Base-by-base conservation (phyloP, 805 yeast genomes). In the Lachancea kluyveri region DNA sequence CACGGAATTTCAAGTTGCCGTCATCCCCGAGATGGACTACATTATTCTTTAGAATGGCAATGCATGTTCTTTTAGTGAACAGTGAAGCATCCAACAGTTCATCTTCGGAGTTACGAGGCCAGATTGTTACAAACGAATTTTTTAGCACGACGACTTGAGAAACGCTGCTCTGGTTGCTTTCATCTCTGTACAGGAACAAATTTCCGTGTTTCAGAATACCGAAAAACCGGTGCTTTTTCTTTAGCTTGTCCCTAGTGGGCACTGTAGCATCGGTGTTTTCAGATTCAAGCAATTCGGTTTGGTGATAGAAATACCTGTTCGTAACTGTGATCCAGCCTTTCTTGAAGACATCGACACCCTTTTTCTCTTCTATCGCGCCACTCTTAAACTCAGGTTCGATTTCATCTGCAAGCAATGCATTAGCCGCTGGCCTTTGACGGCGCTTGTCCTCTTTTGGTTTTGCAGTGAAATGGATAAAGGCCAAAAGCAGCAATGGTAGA, bases 301-400 rank as follows among this genome's bases (percentile, higher is more conserved):
- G 48, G 57, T 70, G 64, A 36, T 68, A 62, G 59, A 80, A 67
- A 51, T 79, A 83, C 42, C 82, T 90, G 39, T 75, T 77, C 0
- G 94, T 82, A n/a, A 88, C 88, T 3, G 80, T 74, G 2, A 86
- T 59, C 94, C 94, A 84, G 6, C 94, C 95, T 8, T 74, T 62
- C 50, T 69, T 73, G 43, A 58, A 69, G 0, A 85, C 70, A 16
- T 75, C 74, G 1, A 80, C 72, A 3, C 92, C 94, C 23, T 61
- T 57, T 8, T 59, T 57, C 44, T 82, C 88, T 35, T 79, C 77
- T n/a, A 80, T 47, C 38, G 72, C 77, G 0, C 82, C 82, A 4
- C 79, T 75, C 41, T 70, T 75, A 31, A 79, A 58, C 3, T 55
- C 45, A 5, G 61, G 58, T 25, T 61, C 61, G 30, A 61, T 57